A percentile compares a stretch with the other conserved stretches of the same genome.
Evolutionary conservation across 2,329 filamentous ascomycete genomes (phyloP).

Genomic region (Phialocephala sp.): DNA sequence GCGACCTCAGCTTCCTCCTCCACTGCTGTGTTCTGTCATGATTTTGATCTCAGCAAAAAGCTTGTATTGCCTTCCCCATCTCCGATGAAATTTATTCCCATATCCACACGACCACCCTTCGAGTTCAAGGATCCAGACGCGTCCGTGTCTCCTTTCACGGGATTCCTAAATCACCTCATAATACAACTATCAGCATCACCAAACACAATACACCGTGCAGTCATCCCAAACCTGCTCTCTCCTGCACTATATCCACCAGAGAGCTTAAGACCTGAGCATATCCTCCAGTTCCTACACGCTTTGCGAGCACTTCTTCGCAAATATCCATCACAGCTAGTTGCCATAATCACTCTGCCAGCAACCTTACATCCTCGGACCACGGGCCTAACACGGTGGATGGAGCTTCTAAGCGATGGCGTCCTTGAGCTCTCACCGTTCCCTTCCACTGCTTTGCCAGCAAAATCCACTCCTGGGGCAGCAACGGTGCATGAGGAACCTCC

Average conservation of each 20-base stretch:
- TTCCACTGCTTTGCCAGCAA: constrained; percentile 51
- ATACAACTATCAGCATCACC: constrained; percentile 62
- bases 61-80: constrained; percentile 61
- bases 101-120: constrained; percentile 41
- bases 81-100: constrained; percentile 57
- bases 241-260: constrained; percentile 81
- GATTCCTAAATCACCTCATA: constrained; percentile 65
- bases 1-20: constrained; percentile 20
- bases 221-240: constrained; percentile 85
- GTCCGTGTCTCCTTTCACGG: constrained; percentile 61
- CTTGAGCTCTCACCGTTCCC: constrained; percentile 81
- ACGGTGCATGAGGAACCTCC: constrained; percentile 72
- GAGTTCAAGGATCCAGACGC: constrained; percentile 40
- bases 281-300: constrained; percentile 82
- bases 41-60: constrained; percentile 73
- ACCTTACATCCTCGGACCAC: constrained; percentile 78
- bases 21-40: constrained; percentile 66
- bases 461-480: constrained; percentile 55
- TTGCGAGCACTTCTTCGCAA: constrained; percentile 77
- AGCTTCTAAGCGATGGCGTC: constrained; percentile 83
- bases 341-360: constrained; percentile 77
- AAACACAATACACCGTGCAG: constrained; percentile 74
- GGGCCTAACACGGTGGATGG: constrained; percentile 84
- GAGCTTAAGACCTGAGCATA: constrained; percentile 70
- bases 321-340: constrained; percentile 68